These are phyloP conservation scores for Phialophora verrucosa DNA, from an alignment of 2,329 filamentous ascomycete species.

Conservation along the genomic window DNA sequence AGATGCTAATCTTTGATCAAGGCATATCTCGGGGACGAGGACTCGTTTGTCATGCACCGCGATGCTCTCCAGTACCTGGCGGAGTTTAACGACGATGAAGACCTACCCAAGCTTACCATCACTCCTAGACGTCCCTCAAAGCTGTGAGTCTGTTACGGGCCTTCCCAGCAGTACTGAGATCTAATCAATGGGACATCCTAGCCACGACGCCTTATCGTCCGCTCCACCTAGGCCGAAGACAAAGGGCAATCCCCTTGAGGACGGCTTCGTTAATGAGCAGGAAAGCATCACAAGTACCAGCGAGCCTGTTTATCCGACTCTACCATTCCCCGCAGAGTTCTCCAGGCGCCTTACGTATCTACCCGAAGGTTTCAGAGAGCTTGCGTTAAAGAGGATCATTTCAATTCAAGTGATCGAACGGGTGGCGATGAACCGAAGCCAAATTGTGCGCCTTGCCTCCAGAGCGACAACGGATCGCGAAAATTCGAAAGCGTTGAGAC, in stretches of 20 bases:
- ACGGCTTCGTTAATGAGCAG: not conserved
- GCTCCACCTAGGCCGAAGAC: constrained; percentile 13
- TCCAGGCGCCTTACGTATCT: constrained; percentile 27
- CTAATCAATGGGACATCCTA: not conserved
- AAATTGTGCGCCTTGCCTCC: constrained; percentile 29
- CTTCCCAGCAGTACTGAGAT: not conserved
- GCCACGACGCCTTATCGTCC: constrained; percentile 12
- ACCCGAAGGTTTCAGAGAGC: constrained; percentile 32
- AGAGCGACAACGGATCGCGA: constrained; percentile 22
- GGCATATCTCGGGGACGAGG: constrained; percentile 15
- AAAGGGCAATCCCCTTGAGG: too few species aligned
- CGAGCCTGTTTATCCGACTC: constrained; percentile 46
- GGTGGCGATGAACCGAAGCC: constrained; percentile 27
- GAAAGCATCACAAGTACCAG: not conserved
- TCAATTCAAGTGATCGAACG: constrained; percentile 28
- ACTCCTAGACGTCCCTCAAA: not conserved
- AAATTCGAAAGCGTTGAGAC: constrained; percentile 16
- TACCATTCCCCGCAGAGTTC: constrained; percentile 30
- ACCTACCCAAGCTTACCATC: not conserved
- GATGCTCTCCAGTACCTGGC: constrained; percentile 8
- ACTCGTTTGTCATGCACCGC: constrained; percentile 11
- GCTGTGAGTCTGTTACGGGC: not conserved
- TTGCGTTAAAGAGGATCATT: constrained; percentile 29
- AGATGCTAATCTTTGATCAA: not conserved
- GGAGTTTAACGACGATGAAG: constrained; percentile 3